Conservation (phyloP, 345 rosid species). For the Mangifera indica region DNA sequence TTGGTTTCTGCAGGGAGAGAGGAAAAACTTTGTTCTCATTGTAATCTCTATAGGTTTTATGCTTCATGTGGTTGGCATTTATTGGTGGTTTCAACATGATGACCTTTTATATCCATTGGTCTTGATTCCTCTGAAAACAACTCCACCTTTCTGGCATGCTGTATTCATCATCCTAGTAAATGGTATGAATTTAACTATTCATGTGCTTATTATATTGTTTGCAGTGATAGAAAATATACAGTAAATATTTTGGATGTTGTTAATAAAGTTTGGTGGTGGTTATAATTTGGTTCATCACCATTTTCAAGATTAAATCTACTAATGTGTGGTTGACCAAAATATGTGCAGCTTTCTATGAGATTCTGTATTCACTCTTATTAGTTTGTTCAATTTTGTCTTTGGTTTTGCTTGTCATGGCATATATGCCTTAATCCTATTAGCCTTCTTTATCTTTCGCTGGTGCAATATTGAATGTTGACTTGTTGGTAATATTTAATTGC, state of each 20-base stretch:
- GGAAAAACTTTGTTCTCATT: constrained; percentile 43
- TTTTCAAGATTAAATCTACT: neutral
- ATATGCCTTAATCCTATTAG: neutral
- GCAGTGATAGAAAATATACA: neutral
- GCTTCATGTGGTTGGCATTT: constrained; percentile 43
- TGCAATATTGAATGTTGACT: neutral
- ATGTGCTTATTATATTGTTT: neutral
- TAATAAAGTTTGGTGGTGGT: neutral
- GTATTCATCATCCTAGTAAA: constrained; percentile 54
- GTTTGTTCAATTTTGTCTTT: neutral
- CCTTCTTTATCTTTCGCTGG: neutral
- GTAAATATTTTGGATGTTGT: neutral
- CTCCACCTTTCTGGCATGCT: constrained; percentile 66
- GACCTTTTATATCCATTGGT: constrained; percentile 49
- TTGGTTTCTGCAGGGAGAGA: constrained; percentile 50
- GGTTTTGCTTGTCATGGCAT: neutral
- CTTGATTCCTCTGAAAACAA: constrained; percentile 52
- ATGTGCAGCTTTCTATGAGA: neutral
- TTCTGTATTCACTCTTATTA: neutral
- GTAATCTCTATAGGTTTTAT: constrained; percentile 34
- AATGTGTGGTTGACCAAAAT: neutral
- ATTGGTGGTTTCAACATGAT: constrained; percentile 51
- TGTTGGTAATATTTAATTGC: neutral
- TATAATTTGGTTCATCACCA: neutral
- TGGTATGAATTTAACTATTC: constrained; percentile 34